Percentiles rank a stretch among this genome's conserved stretches.
These are phyloP conservation scores for Ogataea kodamae DNA, from an alignment of 805 yeast species.

Conservation along the genomic window DNA sequence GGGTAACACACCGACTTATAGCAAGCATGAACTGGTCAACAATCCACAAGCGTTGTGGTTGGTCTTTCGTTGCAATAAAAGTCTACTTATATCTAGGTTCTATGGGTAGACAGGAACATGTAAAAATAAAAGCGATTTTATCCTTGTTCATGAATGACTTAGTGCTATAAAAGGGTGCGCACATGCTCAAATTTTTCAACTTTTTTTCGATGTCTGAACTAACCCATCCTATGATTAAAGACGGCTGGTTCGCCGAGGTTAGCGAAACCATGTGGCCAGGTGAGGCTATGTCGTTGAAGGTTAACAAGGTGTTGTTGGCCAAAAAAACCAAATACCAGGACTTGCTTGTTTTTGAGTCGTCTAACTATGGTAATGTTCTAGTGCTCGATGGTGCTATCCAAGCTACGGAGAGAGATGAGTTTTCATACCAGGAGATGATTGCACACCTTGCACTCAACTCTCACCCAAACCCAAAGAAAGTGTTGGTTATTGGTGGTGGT, in stretches of 20 bases:
- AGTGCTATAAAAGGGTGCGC: neutral
- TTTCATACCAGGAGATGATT: constrained; percentile 97
- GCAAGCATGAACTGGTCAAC: too few relatives aligned
- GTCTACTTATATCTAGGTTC: too few relatives aligned
- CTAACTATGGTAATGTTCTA: constrained; percentile 91
- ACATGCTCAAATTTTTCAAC: constrained; percentile 1
- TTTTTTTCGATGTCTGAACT: constrained; percentile 30
- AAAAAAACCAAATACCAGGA: constrained; percentile 91
- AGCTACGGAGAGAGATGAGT: constrained; percentile 96
- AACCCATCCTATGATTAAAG: constrained; percentile 57
- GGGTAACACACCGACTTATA: too few relatives aligned
- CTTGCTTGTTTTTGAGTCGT: constrained; percentile 86
- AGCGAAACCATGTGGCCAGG: constrained; percentile 99
- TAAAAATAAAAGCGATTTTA: too few relatives aligned
- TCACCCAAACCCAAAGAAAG: constrained; percentile 92
- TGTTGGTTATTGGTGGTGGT: constrained; percentile 96
- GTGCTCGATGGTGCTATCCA: constrained; percentile 95
- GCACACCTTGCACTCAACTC: constrained; percentile 88
- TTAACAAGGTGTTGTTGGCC: constrained; percentile 79
- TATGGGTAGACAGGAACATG: too few relatives aligned
- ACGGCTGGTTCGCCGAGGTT: constrained; percentile 97
- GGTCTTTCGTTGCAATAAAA: too few relatives aligned
- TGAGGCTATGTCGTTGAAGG: constrained; percentile 90
- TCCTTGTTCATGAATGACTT: too few relatives aligned
- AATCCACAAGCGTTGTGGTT: too few relatives aligned